A percentile compares a stretch with the other conserved stretches of the same genome.
phyloP scores from a whole-genome alignment of 73 alveolate genomes.

The Tetrahymena thermophila region DNA sequence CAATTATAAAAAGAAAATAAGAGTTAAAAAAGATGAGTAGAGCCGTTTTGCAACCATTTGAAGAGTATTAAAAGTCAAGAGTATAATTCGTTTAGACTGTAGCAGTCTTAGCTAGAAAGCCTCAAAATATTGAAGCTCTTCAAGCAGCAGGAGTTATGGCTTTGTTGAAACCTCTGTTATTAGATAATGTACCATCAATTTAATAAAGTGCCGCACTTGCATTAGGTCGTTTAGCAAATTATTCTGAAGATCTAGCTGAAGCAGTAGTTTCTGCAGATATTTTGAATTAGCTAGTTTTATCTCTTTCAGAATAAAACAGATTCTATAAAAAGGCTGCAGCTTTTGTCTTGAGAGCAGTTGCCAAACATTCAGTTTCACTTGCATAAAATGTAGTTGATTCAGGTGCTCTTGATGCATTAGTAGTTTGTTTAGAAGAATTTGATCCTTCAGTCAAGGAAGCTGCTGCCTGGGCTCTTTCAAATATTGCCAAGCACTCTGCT shows the following conservation, averaged over 20 bases:
- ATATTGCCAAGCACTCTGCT: constrained; percentile 94
- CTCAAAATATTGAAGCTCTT: constrained; percentile 97
- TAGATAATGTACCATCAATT: constrained; percentile 98
- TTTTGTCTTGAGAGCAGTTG: constrained; percentile 98
- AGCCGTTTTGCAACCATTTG: constrained; percentile 95
- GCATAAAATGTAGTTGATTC: constrained; percentile 98
- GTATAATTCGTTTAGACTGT: constrained; percentile 98
- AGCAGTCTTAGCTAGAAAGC: constrained; percentile 99
- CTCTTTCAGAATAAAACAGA: constrained; percentile 97
- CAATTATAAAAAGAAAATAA: constrained; percentile 15
- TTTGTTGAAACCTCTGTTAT: constrained; percentile 91
- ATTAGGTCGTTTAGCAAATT: constrained; percentile 97
- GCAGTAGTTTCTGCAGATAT: constrained; percentile 97
- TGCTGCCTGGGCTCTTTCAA: constrained; percentile 97
- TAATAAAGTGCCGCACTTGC: constrained; percentile 99
- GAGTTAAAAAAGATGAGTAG: constrained; percentile 64
- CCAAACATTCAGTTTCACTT: constrained; percentile 97
- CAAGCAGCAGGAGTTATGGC: constrained; percentile 99
- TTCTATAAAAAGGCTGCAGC: constrained; percentile 99
- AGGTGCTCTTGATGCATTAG: constrained; percentile 98
- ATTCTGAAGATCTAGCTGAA: constrained; percentile 92
- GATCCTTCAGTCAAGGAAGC: constrained; percentile 99
- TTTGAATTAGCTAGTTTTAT: constrained; percentile 93
- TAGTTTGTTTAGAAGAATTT: constrained; percentile 97
- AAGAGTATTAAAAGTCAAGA: constrained; percentile 97